These are phyloP conservation scores for Scheffersomyces ergatensis DNA, from an alignment of 805 yeast species.

Conservation along the genomic window DNA sequence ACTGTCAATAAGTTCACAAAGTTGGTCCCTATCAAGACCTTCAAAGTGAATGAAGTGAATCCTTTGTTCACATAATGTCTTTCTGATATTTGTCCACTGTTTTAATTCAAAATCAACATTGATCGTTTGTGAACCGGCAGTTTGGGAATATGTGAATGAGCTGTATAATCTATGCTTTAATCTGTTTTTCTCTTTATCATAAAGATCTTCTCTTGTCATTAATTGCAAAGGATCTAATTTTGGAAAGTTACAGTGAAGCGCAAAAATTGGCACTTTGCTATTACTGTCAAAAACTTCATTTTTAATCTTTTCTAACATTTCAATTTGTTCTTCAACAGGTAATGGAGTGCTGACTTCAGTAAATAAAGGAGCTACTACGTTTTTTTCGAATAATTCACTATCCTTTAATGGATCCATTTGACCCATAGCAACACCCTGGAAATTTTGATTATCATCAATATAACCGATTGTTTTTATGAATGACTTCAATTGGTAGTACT, in stretches of 20 bases:
- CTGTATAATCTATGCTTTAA: constrained; percentile 28
- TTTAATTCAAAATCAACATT: constrained; percentile 27
- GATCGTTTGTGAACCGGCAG: constrained; percentile 5
- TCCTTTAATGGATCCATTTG: constrained; percentile 28
- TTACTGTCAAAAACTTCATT: constrained; percentile 15
- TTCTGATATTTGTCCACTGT: constrained; percentile 28
- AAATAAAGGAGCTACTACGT: constrained; percentile 4
- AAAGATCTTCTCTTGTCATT: constrained; percentile 20
- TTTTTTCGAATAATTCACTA: constrained; percentile 11
- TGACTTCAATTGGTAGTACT: constrained; percentile 42
- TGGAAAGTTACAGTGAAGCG: constrained; percentile 36
- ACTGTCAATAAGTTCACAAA: constrained; percentile 25
- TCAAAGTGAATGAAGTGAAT: constrained; percentile 23
- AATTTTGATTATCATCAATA: constrained; percentile 16
- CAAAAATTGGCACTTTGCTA: constrained; percentile 20
- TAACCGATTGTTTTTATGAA: constrained; percentile 32
- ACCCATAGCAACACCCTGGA: constrained; percentile 37
- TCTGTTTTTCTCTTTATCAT: constrained; percentile 18
- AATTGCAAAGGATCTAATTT: constrained; percentile 31
- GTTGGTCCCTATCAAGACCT: constrained; percentile 13
- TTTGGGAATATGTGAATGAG: constrained; percentile 16
- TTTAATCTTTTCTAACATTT: constrained; percentile 14
- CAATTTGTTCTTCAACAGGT: constrained; percentile 23
- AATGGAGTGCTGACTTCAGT: constrained; percentile 4
- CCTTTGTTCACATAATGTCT: constrained; percentile 22